phyloP scores from a whole-genome alignment of 192 early-diverging fungal genomes.

The Podochytrium sp. region DNA sequence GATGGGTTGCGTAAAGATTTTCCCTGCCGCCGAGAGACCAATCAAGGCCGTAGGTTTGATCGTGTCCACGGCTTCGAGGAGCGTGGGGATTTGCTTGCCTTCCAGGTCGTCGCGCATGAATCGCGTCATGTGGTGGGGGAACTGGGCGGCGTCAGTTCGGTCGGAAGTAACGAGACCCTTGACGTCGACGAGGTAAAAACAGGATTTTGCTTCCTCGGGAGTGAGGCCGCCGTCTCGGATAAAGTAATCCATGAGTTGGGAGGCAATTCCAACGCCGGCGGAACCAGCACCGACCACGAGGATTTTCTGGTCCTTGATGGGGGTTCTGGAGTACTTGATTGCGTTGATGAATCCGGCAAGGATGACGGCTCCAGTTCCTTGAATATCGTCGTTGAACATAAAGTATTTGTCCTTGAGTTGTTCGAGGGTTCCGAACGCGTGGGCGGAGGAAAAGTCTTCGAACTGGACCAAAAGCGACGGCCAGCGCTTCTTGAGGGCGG shows the following conservation, averaged over 20 bases:
- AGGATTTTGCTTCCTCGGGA: conserved; percentile 69
- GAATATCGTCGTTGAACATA: conserved; percentile 96
- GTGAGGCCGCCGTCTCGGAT: conserved; percentile 72
- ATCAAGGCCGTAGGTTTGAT: conserved; percentile 89
- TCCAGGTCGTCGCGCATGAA: conserved; percentile 88
- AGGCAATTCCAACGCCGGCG: conserved; percentile 93
- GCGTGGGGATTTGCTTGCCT: conserved; percentile 70
- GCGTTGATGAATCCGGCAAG: conserved; percentile 89
- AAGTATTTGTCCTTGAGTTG: conserved; percentile 72
- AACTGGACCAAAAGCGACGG: conserved; percentile 87
- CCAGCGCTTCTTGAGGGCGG: conserved; percentile 66
- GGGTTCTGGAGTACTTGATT: conserved; percentile 65
- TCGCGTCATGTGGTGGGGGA: conserved; percentile 53
- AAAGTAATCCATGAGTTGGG: conserved; percentile 84
- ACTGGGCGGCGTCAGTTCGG: conserved; percentile 72
- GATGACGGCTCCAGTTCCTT: conserved; percentile 93
- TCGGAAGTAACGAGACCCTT: conserved; percentile 90
- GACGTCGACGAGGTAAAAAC: conserved; percentile 88
- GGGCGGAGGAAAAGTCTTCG: conserved; percentile 93
- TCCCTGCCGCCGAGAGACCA: conserved; percentile 79
- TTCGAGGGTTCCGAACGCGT: conserved; percentile 86
- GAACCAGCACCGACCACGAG: conserved; percentile 95
- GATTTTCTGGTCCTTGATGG: conserved; percentile 77
- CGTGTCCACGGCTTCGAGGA: conserved; percentile 80
- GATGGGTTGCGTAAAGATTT: conserved; percentile 74